Conservation (phyloP, 352 stramenopile species). For the Blastocystis sp. region DNA sequence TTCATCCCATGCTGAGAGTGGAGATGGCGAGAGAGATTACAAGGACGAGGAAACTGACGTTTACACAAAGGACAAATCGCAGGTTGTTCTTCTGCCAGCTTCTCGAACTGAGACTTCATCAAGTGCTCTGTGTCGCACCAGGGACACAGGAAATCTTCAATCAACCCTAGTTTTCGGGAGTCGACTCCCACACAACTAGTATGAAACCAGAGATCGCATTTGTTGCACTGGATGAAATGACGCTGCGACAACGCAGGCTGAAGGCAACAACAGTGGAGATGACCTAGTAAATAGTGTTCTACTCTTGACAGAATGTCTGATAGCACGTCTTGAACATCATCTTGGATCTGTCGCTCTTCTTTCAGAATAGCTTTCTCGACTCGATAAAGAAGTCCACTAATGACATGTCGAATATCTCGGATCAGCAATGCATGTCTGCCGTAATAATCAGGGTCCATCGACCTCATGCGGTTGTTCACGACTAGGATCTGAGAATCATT, state of each 20-base stretch:
- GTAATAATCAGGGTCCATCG: too few relatives aligned
- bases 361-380: neutral
- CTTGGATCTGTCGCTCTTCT: neutral
- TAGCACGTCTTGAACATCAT: neutral
- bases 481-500: too few relatives aligned
- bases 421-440: neutral
- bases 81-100: neutral
- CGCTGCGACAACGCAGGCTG: constrained; percentile 14
- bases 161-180: neutral
- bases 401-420: neutral
- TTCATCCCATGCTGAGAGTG: constrained; percentile 45
- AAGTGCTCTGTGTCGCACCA: neutral
- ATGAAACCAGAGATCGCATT: constrained; percentile 50
- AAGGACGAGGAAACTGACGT: constrained; percentile 44
- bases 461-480: too few relatives aligned
- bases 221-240: constrained; percentile 50
- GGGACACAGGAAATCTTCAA: constrained; percentile 17
- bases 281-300: constrained; percentile 8
- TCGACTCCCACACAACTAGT: constrained; percentile 42
- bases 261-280: constrained; percentile 10
- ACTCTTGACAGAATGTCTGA: neutral
- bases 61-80: neutral
- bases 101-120: neutral
- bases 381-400: neutral
- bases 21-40: constrained; percentile 52